Base-by-base conservation (phyloP, 106 monocot species). In the Apostasia ramifera region DNA sequence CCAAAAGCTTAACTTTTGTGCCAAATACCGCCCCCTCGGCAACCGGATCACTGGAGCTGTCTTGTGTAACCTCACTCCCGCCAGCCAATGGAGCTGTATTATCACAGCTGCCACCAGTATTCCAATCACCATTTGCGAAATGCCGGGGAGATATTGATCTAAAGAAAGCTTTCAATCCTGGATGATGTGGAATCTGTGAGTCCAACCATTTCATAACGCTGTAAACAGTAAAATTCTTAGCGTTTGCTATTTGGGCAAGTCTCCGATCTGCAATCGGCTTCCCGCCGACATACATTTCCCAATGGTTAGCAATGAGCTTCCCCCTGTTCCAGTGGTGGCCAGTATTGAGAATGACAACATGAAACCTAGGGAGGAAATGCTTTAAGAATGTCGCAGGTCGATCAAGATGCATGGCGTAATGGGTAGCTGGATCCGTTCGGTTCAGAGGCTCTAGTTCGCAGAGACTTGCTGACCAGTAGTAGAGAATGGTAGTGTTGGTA, bases 241-340 rank as follows among this genome's bases (percentile, higher is more conserved):
- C 92, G 61, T 72, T 76, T 48, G 52, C n/a, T 58, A 92, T 88
- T 39, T 57, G 71, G 63, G 77, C 55, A 57, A 85, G 63, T n/a
- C 80, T 79, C 39, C 57, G 70, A 63, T 86, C 59, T 6, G 40
- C 76, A 40, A 78, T 57, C 12, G 88, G 91, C 61, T 51, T 63
- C 40, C 94, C 94, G 66, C 53, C 70, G 40, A 65, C 88, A 68
- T 91, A 82, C 85, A 95, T 81, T 47, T 81, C 79, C 94, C 94
- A 95, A 13, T 79, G 49, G 49, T 95, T 95, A 41, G 78, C 79
- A n/a, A 52, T 81, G 8, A 95, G 55, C 71, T 95, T 95, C 14
- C 85, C 91, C 67, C 91, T 76, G 62, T 95, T 95, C 94, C 94
- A 95, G 44, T 95, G 94, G 53, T 95, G 94, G 6, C 94, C 94